Base-by-base conservation (phyloP, 441 rosid species). In the Jatropha podagrica region DNA sequence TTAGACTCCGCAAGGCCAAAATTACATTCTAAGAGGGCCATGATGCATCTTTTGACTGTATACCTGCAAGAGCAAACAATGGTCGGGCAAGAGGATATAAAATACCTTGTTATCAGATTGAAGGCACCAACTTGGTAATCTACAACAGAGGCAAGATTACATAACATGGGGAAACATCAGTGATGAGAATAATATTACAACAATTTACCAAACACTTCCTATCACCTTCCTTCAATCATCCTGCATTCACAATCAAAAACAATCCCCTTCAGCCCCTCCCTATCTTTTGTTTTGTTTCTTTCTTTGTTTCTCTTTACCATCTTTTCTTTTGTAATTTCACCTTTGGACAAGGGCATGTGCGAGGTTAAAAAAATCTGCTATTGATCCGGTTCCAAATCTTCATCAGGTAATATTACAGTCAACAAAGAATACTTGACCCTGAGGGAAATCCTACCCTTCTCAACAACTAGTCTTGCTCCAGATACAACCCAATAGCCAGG, bases 401-500 rank as follows among this genome's bases (percentile, higher is more conserved):
- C 98, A 48, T 89, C 98, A 4, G 89, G 88, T 76, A 86, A 42
- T 72, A 93, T 61, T 3, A 85, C 81, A 67, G 99, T 91, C 75
- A 96, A 81, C 32, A 96, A 81, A 23, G 99, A 94, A 86, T 92
- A 96, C 88, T 84, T 96, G 4, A 92, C 99, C 74, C 88, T 92
- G 63, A 94, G 85, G 63, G 97, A 96, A 81, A 96, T 94, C 83
- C 83, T 88, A 69, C 97, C 99, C 75, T 88, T 91, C 88, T 94
- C 97, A 3, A 94, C 97, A 8, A 84, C 67, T 37, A 96, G 81
- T 71, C 88, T 90, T 62, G 98, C 99, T 69, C 99, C 99, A 0
- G 99, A 92, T n/a, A 96, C 96, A 68, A 90, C 93, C 99, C 99
- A 96, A 83, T 96, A 96, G 23, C 99, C 98, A 0, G 99, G 99